Conservation (phyloP, 257 asterid species). For the Salvia splendens region DNA sequence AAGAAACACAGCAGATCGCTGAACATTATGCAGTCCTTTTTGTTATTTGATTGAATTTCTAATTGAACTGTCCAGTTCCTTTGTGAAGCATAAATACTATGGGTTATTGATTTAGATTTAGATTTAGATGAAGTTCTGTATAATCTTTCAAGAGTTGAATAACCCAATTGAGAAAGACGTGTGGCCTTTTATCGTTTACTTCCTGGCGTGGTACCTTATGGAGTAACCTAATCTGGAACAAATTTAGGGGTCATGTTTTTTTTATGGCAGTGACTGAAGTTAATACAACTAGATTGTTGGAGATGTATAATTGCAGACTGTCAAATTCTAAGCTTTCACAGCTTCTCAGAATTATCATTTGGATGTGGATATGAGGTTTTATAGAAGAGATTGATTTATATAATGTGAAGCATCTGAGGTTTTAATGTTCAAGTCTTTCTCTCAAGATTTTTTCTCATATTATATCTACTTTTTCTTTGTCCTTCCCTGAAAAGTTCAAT, state of each 20-base stretch:
- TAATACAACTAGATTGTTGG: neutral
- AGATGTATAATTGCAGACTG: neutral
- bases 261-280: neutral
- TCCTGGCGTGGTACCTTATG: neutral
- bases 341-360: neutral
- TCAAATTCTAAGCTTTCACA: neutral
- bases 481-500: constrained; percentile 7
- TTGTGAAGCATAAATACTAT: neutral
- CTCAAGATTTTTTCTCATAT: neutral
- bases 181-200: neutral
- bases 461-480: neutral
- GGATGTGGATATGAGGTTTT: constrained; percentile 6
- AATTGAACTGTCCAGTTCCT: neutral
- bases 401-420: neutral
- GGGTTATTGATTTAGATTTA: neutral
- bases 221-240: neutral
- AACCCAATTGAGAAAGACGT: neutral
- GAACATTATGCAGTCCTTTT: neutral
- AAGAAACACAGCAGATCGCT: neutral
- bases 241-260: neutral
- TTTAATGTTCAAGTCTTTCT: neutral
- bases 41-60: neutral
- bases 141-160: neutral
- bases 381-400: neutral
- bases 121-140: neutral